phyloP scores from a whole-genome alignment of 352 stramenopile genomes.

The Globisporangium carolinianum region DNA sequence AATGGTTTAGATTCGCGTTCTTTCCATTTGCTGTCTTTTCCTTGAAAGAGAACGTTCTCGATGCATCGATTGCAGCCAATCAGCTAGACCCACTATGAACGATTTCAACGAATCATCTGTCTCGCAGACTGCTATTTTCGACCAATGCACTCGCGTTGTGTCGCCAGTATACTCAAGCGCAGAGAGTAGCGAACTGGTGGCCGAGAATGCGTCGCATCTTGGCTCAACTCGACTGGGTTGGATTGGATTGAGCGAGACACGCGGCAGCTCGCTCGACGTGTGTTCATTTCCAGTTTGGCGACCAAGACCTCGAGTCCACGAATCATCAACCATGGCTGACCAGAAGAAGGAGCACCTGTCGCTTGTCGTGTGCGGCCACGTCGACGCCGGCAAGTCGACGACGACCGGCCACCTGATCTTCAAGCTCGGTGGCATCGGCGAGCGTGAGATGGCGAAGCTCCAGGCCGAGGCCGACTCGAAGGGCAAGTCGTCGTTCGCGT shows the following conservation, averaged over 20 bases:
- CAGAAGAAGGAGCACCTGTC: conserved; percentile 88
- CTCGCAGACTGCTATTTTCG: too few species aligned
- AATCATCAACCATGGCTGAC: conserved; percentile 10
- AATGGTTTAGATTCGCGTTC: too few species aligned
- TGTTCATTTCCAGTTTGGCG: conserved; percentile 7
- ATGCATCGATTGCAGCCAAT: too few species aligned
- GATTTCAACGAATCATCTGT: too few species aligned
- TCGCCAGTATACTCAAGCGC: too few species aligned
- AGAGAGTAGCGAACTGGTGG: too few species aligned
- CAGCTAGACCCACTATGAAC: too few species aligned
- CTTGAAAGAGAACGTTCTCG: too few species aligned
- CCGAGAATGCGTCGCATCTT: not conserved
- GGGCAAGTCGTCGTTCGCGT: conserved; percentile 98
- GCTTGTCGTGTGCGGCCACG: conserved; percentile 95
- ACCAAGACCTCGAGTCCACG: conserved; percentile 3
- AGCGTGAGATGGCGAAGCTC: conserved; percentile 99
- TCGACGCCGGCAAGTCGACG: conserved; percentile 98
- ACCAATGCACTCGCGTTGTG: not conserved
- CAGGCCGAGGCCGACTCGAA: conserved; percentile 96
- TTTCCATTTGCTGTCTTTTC: too few species aligned
- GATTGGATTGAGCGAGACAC: too few species aligned
- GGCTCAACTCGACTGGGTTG: too few species aligned
- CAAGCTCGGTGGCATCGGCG: conserved; percentile 98
- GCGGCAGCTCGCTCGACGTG: too few species aligned
- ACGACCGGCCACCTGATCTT: conserved; percentile 99